Conservation (phyloP, 495 filamentous ascomycete genomes). For the Aspergillus cavernicola region DNA sequence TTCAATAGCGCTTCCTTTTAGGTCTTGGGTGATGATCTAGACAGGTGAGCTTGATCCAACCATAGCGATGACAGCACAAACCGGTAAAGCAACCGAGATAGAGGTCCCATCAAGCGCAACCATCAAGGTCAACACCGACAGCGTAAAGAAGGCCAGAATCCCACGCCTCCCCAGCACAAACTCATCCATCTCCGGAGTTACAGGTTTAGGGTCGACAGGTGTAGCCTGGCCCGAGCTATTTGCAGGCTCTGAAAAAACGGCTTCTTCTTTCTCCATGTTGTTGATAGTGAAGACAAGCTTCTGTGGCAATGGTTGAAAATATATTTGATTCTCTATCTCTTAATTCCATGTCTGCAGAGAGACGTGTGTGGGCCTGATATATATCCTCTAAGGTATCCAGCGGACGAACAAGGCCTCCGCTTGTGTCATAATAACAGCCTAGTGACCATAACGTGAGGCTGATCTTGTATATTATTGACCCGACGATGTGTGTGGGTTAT, state of each 20-base stretch:
- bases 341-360: neutral
- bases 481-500: too few relatives aligned
- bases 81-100: conserved; percentile 67
- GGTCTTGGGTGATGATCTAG: conserved; percentile 34
- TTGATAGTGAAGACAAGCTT: neutral
- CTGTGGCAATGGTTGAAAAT: too few relatives aligned
- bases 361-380: too few relatives aligned
- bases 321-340: neutral
- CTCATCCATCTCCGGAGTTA: conserved; percentile 5
- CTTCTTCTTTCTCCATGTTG: too few relatives aligned
- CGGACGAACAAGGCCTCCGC: too few relatives aligned
- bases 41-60: neutral
- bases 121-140: conserved; percentile 61
- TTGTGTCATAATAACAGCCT: too few relatives aligned
- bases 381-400: too few relatives aligned
- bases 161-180: conserved; percentile 27
- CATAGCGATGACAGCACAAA: conserved; percentile 21
- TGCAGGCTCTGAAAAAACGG: too few relatives aligned
- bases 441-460: too few relatives aligned
- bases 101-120: conserved; percentile 73
- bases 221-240: too few relatives aligned
- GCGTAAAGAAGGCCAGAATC: conserved; percentile 37
- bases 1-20: conserved; percentile 52
- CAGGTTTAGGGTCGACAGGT: neutral
- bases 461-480: too few relatives aligned